Conservation (phyloP, 2,329 filamentous ascomycete species). For the Pyrenophora graminea region DNA sequence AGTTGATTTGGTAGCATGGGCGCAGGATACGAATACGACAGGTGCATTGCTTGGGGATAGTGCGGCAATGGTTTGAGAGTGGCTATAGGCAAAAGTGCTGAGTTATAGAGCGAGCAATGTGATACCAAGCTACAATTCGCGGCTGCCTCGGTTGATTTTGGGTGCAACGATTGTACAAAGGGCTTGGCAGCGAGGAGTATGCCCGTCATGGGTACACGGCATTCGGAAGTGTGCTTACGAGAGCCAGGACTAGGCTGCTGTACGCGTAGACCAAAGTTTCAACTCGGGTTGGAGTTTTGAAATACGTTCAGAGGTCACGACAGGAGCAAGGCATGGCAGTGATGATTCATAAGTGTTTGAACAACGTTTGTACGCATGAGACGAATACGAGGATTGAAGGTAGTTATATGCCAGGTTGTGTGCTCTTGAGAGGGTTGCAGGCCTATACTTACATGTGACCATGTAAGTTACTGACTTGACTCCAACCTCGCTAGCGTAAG, state of each 20-base stretch:
- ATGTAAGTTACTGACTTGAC: background rate
- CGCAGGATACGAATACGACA: conserved; percentile 2
- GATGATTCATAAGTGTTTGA: too few species aligned
- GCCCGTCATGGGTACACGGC: conserved; percentile 18
- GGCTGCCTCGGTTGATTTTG: background rate
- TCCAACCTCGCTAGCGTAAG: background rate
- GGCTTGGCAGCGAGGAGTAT: conserved; percentile 1
- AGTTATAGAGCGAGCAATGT: conserved; percentile 9
- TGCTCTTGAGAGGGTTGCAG: too few species aligned
- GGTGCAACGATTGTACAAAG: background rate
- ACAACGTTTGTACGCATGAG: too few species aligned
- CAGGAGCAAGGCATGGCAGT: background rate
- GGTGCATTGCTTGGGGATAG: conserved; percentile 1
- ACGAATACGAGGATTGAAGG: too few species aligned
- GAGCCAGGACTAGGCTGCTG: conserved; percentile 7
- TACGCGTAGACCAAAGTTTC: background rate
- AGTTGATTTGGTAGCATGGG: conserved; percentile 1
- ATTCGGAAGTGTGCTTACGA: conserved; percentile 5
- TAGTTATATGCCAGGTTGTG: too few species aligned
- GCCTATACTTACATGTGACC: background rate
- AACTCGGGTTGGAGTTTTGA: background rate
- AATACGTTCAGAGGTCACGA: background rate
- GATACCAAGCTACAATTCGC: conserved; percentile 5
- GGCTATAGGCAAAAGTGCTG: background rate
- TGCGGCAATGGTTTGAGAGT: background rate